A percentile compares a stretch with the other conserved stretches of the same genome.
phyloP scores from a whole-genome alignment of 371 early-diverging fungal genomes.

The Blyttiomyces sp. region DNA sequence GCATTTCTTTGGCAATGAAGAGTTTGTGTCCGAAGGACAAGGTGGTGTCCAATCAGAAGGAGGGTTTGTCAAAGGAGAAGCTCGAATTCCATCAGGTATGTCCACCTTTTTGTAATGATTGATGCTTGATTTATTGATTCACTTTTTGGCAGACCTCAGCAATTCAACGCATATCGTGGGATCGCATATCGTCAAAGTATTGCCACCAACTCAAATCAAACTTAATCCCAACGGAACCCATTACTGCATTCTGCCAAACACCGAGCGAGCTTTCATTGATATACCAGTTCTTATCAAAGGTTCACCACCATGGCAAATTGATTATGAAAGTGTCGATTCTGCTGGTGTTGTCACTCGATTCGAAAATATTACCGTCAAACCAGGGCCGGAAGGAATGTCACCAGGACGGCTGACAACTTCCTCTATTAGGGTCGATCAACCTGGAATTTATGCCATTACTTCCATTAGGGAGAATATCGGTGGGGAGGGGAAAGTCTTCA shows the following conservation, averaged over 20 bases:
- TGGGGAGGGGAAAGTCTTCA: conserved; percentile 6
- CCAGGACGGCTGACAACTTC: conserved; percentile 12
- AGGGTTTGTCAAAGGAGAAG: neutral
- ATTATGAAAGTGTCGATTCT: conserved; percentile 22
- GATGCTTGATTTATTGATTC: neutral
- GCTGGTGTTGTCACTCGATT: conserved; percentile 20
- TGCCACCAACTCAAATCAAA: conserved; percentile 36
- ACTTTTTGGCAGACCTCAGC: conserved; percentile 2
- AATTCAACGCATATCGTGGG: conserved; percentile 38
- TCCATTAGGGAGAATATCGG: conserved; percentile 22
- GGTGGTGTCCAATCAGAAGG: neutral
- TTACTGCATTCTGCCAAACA: conserved; percentile 27
- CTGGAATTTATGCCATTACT: conserved; percentile 27
- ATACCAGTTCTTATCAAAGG: conserved; percentile 39
- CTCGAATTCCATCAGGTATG: neutral
- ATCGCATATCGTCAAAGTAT: conserved; percentile 43
- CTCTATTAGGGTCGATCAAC: conserved; percentile 7
- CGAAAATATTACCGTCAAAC: conserved; percentile 17
- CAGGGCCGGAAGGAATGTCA: neutral
- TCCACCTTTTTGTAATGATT: neutral
- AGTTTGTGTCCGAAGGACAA: neutral
- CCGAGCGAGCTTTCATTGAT: neutral
- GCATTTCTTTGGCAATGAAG: too few relatives aligned
- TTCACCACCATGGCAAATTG: conserved; percentile 37
- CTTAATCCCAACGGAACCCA: conserved; percentile 28